Evolutionary conservation across 768 basidiomycete genomes (phyloP).

Genomic region (Tephrocybe rancida): DNA sequence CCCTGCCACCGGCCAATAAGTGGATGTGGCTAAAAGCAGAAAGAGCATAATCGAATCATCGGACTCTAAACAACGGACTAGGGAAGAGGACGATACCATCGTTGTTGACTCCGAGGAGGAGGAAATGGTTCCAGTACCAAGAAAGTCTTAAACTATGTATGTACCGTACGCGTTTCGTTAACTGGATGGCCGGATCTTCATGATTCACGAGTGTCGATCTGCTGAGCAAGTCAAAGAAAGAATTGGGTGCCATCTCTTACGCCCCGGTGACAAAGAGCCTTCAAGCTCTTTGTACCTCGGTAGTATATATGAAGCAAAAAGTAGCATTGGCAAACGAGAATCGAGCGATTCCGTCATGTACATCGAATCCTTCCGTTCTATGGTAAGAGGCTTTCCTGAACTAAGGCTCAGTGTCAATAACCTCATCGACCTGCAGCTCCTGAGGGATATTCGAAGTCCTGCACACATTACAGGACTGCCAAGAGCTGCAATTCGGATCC

Average conservation of each 20-base stretch:
- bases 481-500: background rate
- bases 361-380: conserved; percentile 7
- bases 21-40: conserved; percentile 11
- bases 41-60: too few species aligned
- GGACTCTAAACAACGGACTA: conserved; percentile 13
- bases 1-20: background rate
- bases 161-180: background rate
- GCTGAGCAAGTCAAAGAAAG: background rate
- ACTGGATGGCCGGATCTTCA: background rate
- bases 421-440: background rate
- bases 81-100: conserved; percentile 24
- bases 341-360: background rate
- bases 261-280: background rate
- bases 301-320: conserved; percentile 1
- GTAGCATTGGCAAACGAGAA: background rate
- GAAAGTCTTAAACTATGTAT: background rate
- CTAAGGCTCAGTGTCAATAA: background rate
- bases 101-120: conserved; percentile 40
- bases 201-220: background rate
- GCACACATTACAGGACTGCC: background rate
- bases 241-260: background rate
- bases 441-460: background rate
- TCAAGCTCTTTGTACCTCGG: background rate
- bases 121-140: background rate
- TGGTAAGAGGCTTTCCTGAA: conserved; percentile 3